Evolutionary conservation across 371 early-diverging fungal species (phyloP), one percentile per base, ranked within the genome.

Genomic region (Mortierella sp.): DNA sequence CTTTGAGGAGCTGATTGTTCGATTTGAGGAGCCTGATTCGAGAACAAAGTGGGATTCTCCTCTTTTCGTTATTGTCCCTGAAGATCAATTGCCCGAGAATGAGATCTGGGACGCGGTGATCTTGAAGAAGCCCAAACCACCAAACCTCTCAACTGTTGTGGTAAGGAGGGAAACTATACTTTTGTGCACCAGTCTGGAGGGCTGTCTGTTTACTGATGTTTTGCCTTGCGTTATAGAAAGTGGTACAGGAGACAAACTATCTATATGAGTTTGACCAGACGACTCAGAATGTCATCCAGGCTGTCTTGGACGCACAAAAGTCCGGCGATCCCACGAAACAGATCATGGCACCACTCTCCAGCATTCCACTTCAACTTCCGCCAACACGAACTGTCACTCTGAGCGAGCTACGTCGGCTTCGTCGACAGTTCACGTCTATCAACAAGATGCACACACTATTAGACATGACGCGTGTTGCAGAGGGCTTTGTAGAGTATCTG

Each of bases 21-120:
- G 99, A 46, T 98, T 93, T 60, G 99, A 99, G 82, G 98, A 98
- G 67, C 98, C 98, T n/a, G 90, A 92, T 50, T 86, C 89, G 14
- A 82, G 88, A 8, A 93, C 94, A 69, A 83, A 94, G 48, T 99
- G 99, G 99, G 99, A 99, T 78, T 85, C 94, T 7, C 99, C 99
- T 14, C 82, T 97, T 21, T 96, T 96, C 66, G 92, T 93, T 0
- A 79, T 96, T 8, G 81, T 94, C 28, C 91, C 91, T 55, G 87
- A 91, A 40, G 95, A 91, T 50, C 72, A 78, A 59, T 60, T 85
- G 16, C 91, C 92, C 13, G 79, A 80, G 24, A 87, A 91, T 28
- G 79, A 80, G 25, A 91, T 96, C 49, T 90, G 93, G 88, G 89
- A 90, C 54, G 90, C 96, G 17, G 70, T 96, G 5, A 82, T 96